Conservation (phyloP, 1,284 basidiomycete genomes). For the Sporisorium reilianum region DNA sequence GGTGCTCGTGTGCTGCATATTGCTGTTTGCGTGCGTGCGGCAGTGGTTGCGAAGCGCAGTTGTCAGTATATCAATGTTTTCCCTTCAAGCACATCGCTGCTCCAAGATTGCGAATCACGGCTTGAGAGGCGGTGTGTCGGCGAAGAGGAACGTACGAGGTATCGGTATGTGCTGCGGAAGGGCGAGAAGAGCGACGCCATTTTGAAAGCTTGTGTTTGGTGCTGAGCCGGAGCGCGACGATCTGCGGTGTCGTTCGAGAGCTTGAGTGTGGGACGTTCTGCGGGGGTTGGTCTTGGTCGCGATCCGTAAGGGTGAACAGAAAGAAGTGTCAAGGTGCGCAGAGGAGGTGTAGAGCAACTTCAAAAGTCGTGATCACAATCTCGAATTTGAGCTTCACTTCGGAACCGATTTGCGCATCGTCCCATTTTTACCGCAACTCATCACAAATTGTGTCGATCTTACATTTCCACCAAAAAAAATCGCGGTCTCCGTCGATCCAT, state of each 20-base stretch:
- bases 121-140: no score
- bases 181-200: slow-evolving; percentile 60
- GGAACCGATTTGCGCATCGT: not conserved
- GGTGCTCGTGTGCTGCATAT: slow-evolving; percentile 89
- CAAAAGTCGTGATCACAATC: not conserved
- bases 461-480: not conserved
- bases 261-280: no score
- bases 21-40: no score
- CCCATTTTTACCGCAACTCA: no score
- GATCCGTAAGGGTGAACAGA: not conserved
- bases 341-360: not conserved
- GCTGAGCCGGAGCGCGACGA: not conserved
- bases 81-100: no score
- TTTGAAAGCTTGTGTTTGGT: slow-evolving; percentile 2
- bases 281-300: not conserved
- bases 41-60: no score
- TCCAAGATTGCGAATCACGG: not conserved
- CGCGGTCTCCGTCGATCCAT: not conserved
- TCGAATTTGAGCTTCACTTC: not conserved
- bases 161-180: slow-evolving; percentile 61
- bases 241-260: no score
- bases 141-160: slow-evolving; percentile 54
- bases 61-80: slow-evolving; percentile 13
- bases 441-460: no score
- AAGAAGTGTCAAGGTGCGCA: not conserved